phyloP scores from a whole-genome alignment of 1,139 yeast genomes.

The Debaryomycetaceae sp. region DNA sequence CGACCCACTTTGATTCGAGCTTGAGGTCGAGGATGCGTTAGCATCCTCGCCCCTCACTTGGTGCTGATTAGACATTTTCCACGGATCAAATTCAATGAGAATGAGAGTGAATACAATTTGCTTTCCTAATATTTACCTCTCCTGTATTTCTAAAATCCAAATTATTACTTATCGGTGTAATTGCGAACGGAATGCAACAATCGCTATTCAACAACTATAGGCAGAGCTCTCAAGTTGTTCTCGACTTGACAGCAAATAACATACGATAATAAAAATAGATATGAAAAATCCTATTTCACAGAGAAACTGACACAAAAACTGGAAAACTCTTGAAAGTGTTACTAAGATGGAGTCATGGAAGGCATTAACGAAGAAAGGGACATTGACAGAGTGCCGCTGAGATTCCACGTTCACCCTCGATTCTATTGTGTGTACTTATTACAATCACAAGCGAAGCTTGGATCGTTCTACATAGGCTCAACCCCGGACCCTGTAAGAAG shows the following conservation, averaged over 20 bases:
- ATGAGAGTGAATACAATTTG: background rate
- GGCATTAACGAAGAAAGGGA: background rate
- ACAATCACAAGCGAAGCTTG: constrained; percentile 52
- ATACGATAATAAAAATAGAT: background rate
- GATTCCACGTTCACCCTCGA: constrained; percentile 19
- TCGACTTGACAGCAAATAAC: background rate
- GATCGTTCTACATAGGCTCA: constrained; percentile 69
- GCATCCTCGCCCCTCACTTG: constrained; percentile 6
- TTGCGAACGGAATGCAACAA: background rate
- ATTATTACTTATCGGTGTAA: background rate
- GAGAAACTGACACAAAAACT: background rate
- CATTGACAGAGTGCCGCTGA: background rate
- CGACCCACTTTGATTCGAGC: constrained; percentile 44
- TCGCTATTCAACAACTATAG: background rate
- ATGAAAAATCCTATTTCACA: background rate
- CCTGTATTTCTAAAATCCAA: background rate
- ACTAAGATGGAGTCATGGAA: background rate
- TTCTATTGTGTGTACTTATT: constrained; percentile 69
- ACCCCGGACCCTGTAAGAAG: constrained; percentile 71
- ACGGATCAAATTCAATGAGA: background rate
- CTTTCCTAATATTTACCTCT: background rate
- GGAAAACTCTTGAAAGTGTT: background rate
- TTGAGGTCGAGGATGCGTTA: constrained; percentile 15
- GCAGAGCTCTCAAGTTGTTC: background rate
- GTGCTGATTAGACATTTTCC: background rate